These are phyloP conservation scores for Neofusicoccum ribis DNA, from an alignment of 2,329 filamentous ascomycete species.

Conservation along the genomic window DNA sequence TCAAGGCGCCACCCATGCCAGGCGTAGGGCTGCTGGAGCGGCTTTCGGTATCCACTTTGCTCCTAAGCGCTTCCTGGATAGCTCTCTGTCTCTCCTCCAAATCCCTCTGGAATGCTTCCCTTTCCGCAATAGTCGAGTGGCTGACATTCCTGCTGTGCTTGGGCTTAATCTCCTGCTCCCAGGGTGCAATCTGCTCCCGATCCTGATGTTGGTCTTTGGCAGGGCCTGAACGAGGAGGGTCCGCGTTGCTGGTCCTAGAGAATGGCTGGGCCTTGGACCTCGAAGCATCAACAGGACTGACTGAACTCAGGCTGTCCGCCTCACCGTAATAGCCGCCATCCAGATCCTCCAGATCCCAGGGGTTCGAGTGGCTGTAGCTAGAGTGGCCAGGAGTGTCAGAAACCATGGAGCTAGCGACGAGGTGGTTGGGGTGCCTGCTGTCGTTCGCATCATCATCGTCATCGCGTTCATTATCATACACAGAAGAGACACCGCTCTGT, in stretches of 20 bases:
- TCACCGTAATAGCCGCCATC: slow-evolving; percentile 42
- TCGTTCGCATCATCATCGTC: slow-evolving; percentile 52
- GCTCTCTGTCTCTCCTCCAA: slow-evolving; percentile 69
- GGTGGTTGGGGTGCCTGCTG: slow-evolving; percentile 6
- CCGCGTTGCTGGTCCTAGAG: neutral
- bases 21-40: slow-evolving; percentile 41
- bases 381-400: slow-evolving; percentile 48
- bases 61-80: slow-evolving; percentile 72
- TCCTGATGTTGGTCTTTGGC: neutral
- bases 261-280: slow-evolving; percentile 23
- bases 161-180: slow-evolving; percentile 52
- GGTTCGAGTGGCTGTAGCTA: slow-evolving; percentile 53
- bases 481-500: slow-evolving; percentile 73
- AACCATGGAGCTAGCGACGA: slow-evolving; percentile 19
- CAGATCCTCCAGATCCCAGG: slow-evolving; percentile 56
- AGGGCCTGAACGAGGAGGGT: neutral
- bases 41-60: slow-evolving; percentile 64
- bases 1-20: slow-evolving; percentile 43
- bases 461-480: slow-evolving; percentile 51
- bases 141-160: slow-evolving; percentile 52
- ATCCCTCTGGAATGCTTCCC: slow-evolving; percentile 72
- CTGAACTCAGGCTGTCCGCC: slow-evolving; percentile 36
- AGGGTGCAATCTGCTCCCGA: slow-evolving; percentile 26
- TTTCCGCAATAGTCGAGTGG: slow-evolving; percentile 55
- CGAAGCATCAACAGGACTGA: slow-evolving; percentile 35